phyloP scores from a whole-genome alignment of 2,329 filamentous ascomycete species.

The Aureobasidium subglaciale region DNA sequence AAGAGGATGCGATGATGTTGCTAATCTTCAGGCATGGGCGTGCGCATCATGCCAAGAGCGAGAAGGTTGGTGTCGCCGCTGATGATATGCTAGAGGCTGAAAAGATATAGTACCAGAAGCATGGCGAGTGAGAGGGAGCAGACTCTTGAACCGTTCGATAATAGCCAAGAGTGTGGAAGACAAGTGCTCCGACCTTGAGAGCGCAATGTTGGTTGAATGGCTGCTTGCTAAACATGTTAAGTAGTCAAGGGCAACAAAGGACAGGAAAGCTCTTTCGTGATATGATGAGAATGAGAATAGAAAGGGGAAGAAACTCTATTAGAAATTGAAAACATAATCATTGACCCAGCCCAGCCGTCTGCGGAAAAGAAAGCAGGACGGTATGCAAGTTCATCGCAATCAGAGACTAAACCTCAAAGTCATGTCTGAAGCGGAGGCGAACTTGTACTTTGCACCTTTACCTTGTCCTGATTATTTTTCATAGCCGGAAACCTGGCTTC shows the following conservation, averaged over 20 bases:
- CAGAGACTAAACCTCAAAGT: neutral
- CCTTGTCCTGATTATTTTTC: neutral
- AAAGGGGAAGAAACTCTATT: neutral
- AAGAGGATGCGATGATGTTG: too few relatives aligned
- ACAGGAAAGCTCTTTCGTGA: neutral
- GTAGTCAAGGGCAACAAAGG: neutral
- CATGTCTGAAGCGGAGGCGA: neutral
- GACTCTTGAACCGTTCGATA: too few relatives aligned
- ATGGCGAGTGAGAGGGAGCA: too few relatives aligned
- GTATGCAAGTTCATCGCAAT: neutral
- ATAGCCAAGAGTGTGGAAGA: too few relatives aligned
- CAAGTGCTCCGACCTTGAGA: too few relatives aligned
- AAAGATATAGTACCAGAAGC: too few relatives aligned
- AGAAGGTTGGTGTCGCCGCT: too few relatives aligned
- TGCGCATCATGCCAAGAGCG: too few relatives aligned
- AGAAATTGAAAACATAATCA: neutral
- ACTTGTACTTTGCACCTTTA: neutral
- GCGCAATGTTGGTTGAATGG: too few relatives aligned
- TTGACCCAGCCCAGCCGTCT: neutral
- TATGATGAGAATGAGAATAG: neutral
- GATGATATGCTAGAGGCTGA: too few relatives aligned
- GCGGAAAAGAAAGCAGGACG: neutral
- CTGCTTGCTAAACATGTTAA: neutral
- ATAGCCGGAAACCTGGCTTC: constrained; percentile 11
- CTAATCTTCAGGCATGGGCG: too few relatives aligned